Percentiles rank a stretch among this genome's conserved stretches.
Evolutionary conservation across 257 asterid species (phyloP).

Genomic region (Handroanthus guayacan): DNA sequence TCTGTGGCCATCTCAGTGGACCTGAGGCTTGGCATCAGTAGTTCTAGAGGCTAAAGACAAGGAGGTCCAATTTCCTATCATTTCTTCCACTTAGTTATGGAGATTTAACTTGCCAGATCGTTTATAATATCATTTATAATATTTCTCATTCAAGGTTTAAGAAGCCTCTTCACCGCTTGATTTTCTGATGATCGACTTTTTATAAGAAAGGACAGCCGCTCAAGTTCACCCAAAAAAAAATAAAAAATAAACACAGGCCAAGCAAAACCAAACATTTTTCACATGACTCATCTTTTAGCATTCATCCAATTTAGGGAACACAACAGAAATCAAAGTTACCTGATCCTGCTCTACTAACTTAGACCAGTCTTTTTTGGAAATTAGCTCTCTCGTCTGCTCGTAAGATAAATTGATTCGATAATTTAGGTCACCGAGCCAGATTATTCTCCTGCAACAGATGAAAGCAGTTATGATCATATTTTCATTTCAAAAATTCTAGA

Average conservation of each 20-base stretch:
- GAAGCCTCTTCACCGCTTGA: background rate
- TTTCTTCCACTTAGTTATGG: constrained; percentile 22
- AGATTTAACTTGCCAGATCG: background rate
- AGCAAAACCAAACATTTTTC: background rate
- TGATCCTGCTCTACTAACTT: constrained; percentile 75
- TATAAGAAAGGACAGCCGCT: background rate
- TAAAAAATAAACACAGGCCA: background rate
- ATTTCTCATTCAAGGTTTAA: background rate
- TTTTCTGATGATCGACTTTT: background rate
- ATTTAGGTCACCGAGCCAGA: constrained; percentile 96
- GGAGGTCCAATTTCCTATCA: background rate
- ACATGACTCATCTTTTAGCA: background rate
- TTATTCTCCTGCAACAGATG: constrained; percentile 73
- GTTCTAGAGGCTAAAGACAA: background rate
- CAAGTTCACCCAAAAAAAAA: background rate
- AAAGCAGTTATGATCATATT: constrained; percentile 1
- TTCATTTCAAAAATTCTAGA: background rate
- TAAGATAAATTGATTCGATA: constrained; percentile 86
- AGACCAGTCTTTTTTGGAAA: constrained; percentile 75
- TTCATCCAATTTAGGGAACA: constrained; percentile 14
- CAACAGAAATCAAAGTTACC: constrained; percentile 47
- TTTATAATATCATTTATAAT: background rate
- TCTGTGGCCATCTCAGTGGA: background rate
- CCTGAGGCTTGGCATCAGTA: background rate
- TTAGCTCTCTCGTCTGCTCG: constrained; percentile 71